Conservation (phyloP, 176 grass and related monocot species). For the Dactylis glomerata region DNA sequence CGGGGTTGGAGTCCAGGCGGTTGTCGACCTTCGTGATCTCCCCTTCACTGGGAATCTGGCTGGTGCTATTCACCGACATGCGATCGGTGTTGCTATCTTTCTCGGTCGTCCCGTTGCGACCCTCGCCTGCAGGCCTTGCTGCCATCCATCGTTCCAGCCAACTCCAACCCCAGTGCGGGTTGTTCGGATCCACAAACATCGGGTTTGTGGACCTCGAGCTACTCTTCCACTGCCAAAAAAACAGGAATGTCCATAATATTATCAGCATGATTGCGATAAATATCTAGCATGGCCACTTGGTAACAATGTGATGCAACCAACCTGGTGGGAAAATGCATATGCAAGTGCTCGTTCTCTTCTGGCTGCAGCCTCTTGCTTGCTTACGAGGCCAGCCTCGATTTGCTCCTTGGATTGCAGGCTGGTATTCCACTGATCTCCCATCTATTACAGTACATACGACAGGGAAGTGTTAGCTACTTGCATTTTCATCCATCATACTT, state of each 20-base stretch:
- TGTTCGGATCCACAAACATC: slow-evolving; percentile 66
- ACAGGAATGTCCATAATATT: neutral
- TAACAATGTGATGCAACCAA: slow-evolving; percentile 9
- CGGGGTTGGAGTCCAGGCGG: slow-evolving; percentile 20
- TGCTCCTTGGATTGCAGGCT: slow-evolving; percentile 66
- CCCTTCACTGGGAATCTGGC: slow-evolving; percentile 24
- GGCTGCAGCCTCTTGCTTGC: slow-evolving; percentile 65
- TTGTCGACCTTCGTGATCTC: slow-evolving; percentile 46
- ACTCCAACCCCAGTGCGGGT: slow-evolving; percentile 78
- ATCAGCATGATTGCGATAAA: neutral
- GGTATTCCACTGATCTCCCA: slow-evolving; percentile 70
- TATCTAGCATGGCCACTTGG: neutral
- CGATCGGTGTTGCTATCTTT: slow-evolving; percentile 40
- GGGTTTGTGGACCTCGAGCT: slow-evolving; percentile 52
- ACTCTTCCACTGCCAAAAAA: slow-evolving; percentile 51
- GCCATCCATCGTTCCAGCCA: slow-evolving; percentile 85
- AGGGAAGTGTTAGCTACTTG: neutral
- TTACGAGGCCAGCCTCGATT: slow-evolving; percentile 56
- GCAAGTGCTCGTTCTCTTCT: slow-evolving; percentile 72
- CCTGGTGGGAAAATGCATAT: slow-evolving; percentile 79
- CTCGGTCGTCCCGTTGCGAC: slow-evolving; percentile 20
- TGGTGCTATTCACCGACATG: slow-evolving; percentile 26
- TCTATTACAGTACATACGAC: slow-evolving; percentile 29
- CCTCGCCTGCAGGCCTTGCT: slow-evolving; percentile 48
- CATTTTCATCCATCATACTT: neutral